Evolutionary conservation across 78 protist genomes (phyloP), one percentile per base, ranked within the genome.

Genomic region (Dictyostelium purpureum): DNA sequence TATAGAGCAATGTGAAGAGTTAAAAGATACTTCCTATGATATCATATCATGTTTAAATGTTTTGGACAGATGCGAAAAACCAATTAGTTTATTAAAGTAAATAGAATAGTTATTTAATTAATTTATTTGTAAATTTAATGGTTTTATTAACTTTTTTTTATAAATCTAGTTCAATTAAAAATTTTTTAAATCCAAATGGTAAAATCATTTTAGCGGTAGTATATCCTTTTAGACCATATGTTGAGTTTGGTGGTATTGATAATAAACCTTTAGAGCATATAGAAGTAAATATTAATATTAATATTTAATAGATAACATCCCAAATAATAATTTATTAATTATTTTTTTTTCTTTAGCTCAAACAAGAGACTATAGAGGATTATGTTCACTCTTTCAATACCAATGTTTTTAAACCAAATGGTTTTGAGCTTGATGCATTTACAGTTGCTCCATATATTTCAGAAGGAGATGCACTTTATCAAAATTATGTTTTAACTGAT

Each of bases 41-140:
- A 80, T 83, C 1, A 93, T 93, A 2, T 56, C 79, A 5, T 65
- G 61, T 35, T 54, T 93, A 38, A 93, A 93, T 66, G 96, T 93
- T 24, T 77, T 93, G 33, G 96, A 93, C 45, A 73, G 96, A 57
- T 83, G 93, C 52, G 96, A 93, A 57, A 40, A 77, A 43, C 96
- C 96, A 43, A 16, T 56, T 6, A 16, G 88, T 31, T 63, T 93
- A 42, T 81, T 93, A 75, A 75, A 75, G 81, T 47, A 75, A 1
- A 47, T 71, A 14, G 0, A 19, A 38, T 26, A 37, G 38, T 12
- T 54, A n/a, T 6, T 19, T 54, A 54, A 5, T 57, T 57, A 26
- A 28, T 33, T 16, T 31, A 11, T 59, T 57, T 26, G 7, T 14
- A 47, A 47, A n/a, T n/a, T n/a, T n/a, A n/a, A n/a, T n/a, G n/a